Base-by-base conservation (phyloP, 2,329 filamentous ascomycete genomes). In the Penicillium rolfsii region DNA sequence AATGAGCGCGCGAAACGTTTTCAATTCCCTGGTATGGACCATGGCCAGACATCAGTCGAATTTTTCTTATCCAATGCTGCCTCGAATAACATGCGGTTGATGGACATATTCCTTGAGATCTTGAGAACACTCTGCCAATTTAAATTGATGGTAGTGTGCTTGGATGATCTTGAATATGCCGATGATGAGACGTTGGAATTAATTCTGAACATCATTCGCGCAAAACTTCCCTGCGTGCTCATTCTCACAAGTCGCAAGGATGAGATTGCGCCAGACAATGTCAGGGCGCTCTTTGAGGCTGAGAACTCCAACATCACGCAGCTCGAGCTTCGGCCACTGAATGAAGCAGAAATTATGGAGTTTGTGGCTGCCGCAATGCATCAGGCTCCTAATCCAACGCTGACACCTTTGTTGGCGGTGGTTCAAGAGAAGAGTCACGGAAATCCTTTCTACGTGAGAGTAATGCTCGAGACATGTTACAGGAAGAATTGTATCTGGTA, bases 141-240 rank as follows among this genome's bases (percentile, higher is more conserved):
- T 73, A 95, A 93, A 69, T 88, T 97, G 69, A 93, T 97, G 57
- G 96, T 91, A 71, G 88, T 97, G 68, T 93, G 89, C 68, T 79
- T 97, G 30, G 94, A 97, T 71, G 94, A 97, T 75, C 79, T 97
- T 35, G 93, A 97, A 69, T 95, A 92, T 74, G 92, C 93, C 6
- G 94, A 97, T 72, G 86, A 90, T 28, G 94, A 97, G 74, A 95
- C 90, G 14, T 79, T 95, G 52, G 91, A 96, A 60, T 81, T 97
- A 55, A 89, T 97, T 41, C 85, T 89, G 16, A 89, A 93, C 69
- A 92, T 97, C 55, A 87, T 96, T 58, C 83, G 84, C 54, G 87
- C 89, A 1, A 89, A 89, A 65, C 86, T 97, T 62, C 91, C 90
- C 22, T 89, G 97, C 79, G 87, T 94, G 22, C 82, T 96, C 33